Evolutionary conservation across 2,329 filamentous ascomycete genomes (phyloP).

Genomic region (Paraconiothyrium brasiliense): DNA sequence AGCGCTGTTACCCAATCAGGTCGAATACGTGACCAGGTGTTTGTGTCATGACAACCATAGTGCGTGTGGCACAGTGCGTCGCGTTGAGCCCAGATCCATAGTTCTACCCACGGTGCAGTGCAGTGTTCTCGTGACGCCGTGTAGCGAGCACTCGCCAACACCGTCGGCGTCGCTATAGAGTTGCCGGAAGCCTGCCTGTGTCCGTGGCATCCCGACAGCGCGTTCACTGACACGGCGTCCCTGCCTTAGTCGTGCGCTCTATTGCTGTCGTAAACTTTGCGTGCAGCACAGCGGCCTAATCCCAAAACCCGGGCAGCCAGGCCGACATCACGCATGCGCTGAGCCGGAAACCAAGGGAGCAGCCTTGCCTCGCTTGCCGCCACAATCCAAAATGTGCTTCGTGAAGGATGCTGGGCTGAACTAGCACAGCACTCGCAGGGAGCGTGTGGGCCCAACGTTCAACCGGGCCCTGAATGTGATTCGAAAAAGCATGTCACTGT

Average conservation of each 20-base stretch:
- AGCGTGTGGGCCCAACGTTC: background rate
- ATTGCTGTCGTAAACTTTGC: too few relatives aligned
- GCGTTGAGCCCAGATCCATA: slow-evolving; percentile 2
- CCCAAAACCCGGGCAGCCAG: background rate
- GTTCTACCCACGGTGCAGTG: background rate
- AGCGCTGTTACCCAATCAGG: background rate
- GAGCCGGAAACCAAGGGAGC: background rate
- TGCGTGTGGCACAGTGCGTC: background rate
- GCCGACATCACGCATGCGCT: background rate
- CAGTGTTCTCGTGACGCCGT: too few relatives aligned
- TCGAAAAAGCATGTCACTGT: background rate
- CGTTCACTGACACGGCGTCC: too few relatives aligned
- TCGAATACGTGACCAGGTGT: background rate
- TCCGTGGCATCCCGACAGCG: too few relatives aligned
- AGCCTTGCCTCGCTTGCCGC: background rate
- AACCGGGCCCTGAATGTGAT: background rate
- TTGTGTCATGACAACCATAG: background rate
- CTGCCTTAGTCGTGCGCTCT: too few relatives aligned
- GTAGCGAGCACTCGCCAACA: too few relatives aligned
- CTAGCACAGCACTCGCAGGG: background rate
- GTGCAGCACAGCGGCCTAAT: too few relatives aligned
- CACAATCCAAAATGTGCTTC: background rate
- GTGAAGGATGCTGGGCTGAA: too few relatives aligned
- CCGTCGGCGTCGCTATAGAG: too few relatives aligned
- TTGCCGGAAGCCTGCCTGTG: too few relatives aligned